Base-by-base conservation (phyloP, 805 yeast species). In the Kockiozyma suomiensis region DNA sequence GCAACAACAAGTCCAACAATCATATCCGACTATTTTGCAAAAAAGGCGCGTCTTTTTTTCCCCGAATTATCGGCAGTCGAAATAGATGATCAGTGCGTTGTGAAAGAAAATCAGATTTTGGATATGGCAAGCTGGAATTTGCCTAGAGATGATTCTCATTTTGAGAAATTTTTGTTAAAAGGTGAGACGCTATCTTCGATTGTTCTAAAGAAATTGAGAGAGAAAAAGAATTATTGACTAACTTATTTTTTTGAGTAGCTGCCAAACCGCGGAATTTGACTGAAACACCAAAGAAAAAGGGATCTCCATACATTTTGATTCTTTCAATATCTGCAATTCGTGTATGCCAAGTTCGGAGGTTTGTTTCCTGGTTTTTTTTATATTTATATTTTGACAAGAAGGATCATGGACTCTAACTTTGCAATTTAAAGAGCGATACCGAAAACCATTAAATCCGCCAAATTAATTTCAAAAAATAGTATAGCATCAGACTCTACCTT, bases 281-380 rank as follows among this genome's bases (percentile, higher is more conserved):
- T 1, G 32, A 17, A 10, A 21, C 46, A 6, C 57, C 62, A 4
- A 41, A 38, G 13, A 30, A 50, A 10, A 59, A 54, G 37, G 59
- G 55, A 2, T 26, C 58, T 17, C 66, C 64, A 4, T 32, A 23
- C 74, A 71, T 84, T 64, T 73, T 86, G 15, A 73, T 86, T 1
- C 68, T 87, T 15, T 81, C 92, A 0, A 81, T 87, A 78, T 89
- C 96, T 0, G 94, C 96, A 10, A 76, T 90, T 25, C 80, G 97
- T 66, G 94, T 90, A 1, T 93, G 97, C 69, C 97, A 92, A 68
- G 80, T 90, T 1, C 86, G 59, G 42, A 30, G 65, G 62, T 59
- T 33, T 2, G 53, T 21, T n/a, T n/a, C n/a, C n/a, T n/a, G n/a
- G n/a, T n/a, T n/a, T n/a, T n/a, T n/a, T n/a, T n/a, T n/a, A n/a